Evolutionary conservation across 345 rosid species (phyloP), one percentile per base, ranked within the genome.

Genomic region (Murraya paniculata): DNA sequence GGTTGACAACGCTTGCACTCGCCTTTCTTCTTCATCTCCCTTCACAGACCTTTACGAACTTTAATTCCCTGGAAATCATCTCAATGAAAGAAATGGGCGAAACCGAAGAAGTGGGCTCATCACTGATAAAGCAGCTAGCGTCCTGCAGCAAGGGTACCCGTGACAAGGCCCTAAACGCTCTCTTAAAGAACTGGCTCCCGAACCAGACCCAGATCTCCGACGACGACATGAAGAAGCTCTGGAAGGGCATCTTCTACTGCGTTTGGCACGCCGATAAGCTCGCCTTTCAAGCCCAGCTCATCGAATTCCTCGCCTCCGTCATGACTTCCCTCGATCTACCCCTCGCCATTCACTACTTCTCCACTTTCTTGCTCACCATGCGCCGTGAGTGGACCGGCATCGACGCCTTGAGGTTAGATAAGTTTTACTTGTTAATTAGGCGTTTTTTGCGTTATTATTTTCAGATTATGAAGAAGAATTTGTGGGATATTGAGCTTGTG

Each of bases 181-280:
- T 94, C 70, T 83, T 96, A 74, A 73, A 82, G 41, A 83, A 79
- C 14, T 94, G 99, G 99, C 88, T 96, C 65, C 99, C 97, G 0
- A 80, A 86, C 11, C 97, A 88, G 60, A 64, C 89, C 4, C 69
- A 82, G 30, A 62, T 96, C 81, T 48, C 92, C 24, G 97, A 90
- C 38, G 94, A 94, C 10, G 93, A 89, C 57, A 89, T 96, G 93
- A 91, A 84, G 91, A 90, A 88, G 89, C 86, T 96, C 2, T 96
- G 99, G 99, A 93, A 92, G 79, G 99, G 97, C 14, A 89, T 96
- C 71, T 96, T 96, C 87, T 96, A 96, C 85, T 96, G 99, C 80
- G 86, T 96, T 62, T 96, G 99, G 99, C 98, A 94, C 81, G 86
- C 99, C 65, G 99, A 96, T 77, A 94, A 96, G 89, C 66, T 80